A percentile compares a stretch with the other conserved stretches of the same genome.
These are phyloP conservation scores for Hypoxylon subgilvum DNA, from an alignment of 495 filamentous ascomycete species.

Conservation along the genomic window DNA sequence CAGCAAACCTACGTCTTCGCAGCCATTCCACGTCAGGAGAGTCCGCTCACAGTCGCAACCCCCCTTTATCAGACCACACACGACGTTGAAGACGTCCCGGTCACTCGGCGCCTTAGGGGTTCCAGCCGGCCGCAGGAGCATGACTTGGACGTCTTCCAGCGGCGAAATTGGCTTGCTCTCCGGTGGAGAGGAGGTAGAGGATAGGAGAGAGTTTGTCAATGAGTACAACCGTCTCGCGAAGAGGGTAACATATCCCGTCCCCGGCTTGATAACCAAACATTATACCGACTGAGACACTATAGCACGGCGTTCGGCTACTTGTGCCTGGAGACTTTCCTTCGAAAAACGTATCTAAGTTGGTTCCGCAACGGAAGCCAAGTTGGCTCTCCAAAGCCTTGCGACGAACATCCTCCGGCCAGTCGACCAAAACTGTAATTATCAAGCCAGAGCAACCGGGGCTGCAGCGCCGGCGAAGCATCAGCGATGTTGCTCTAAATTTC, in stretches of 20 bases:
- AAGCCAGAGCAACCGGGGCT: conserved; percentile 25
- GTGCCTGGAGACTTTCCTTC: conserved; percentile 34
- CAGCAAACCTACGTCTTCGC: conserved; percentile 19
- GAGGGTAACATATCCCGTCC: conserved; percentile 43
- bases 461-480: conserved; percentile 54
- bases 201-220: conserved; percentile 49
- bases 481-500: conserved; percentile 58
- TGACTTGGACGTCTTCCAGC: conserved; percentile 55
- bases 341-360: neutral
- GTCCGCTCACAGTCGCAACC: conserved; percentile 30
- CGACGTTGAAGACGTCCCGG: conserved; percentile 5
- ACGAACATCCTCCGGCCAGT: conserved; percentile 31
- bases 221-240: conserved; percentile 64
- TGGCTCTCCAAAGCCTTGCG: conserved; percentile 38
- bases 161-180: conserved; percentile 40
- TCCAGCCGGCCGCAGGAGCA: conserved; percentile 38
- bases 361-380: conserved; percentile 25
- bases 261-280: neutral
- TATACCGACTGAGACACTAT: neutral
- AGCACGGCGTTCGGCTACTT: conserved; percentile 52
- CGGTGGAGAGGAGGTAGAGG: conserved; percentile 51
- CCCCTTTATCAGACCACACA: conserved; percentile 29
- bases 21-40: conserved; percentile 24
- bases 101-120: conserved; percentile 12
- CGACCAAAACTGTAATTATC: conserved; percentile 14